Conservation (phyloP, 2,329 filamentous ascomycete genomes). For the Coccinonectria pachysandricola region DNA sequence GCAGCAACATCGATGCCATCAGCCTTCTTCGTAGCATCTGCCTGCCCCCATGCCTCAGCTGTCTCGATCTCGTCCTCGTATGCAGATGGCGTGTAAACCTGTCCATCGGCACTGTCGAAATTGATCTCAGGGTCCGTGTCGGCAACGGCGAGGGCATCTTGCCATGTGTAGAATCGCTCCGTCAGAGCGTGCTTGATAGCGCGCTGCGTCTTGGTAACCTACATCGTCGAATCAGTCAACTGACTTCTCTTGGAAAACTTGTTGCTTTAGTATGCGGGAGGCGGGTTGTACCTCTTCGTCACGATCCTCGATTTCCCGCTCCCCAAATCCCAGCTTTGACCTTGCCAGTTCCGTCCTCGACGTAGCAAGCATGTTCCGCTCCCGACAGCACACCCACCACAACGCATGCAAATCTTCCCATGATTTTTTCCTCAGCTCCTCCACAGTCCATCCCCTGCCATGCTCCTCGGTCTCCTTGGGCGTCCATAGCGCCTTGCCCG, state of each 20-base stretch:
- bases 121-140: constrained; percentile 58
- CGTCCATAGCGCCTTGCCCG: constrained; percentile 56
- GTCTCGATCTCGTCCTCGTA: constrained; percentile 25
- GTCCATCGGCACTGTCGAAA: constrained; percentile 35
- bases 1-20: constrained; percentile 7
- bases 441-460: constrained; percentile 73
- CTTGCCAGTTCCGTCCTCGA: constrained; percentile 58
- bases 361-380: constrained; percentile 83
- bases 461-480: constrained; percentile 62
- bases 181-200: constrained; percentile 77
- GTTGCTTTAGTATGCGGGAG: accelerated
- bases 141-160: constrained; percentile 60
- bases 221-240: constrained; percentile 9
- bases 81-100: constrained; percentile 37
- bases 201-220: constrained; percentile 71
- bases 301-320: constrained; percentile 53
- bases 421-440: constrained; percentile 79
- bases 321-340: constrained; percentile 62
- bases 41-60: constrained; percentile 15
- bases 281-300: constrained; percentile 51
- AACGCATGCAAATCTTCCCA: constrained; percentile 89
- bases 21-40: constrained; percentile 9
- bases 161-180: constrained; percentile 82
- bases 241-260: not conserved
- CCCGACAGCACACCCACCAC: constrained; percentile 91